phyloP scores from a whole-genome alignment of 192 early-diverging fungal genomes.

The Rhizophlyctis rosea region DNA sequence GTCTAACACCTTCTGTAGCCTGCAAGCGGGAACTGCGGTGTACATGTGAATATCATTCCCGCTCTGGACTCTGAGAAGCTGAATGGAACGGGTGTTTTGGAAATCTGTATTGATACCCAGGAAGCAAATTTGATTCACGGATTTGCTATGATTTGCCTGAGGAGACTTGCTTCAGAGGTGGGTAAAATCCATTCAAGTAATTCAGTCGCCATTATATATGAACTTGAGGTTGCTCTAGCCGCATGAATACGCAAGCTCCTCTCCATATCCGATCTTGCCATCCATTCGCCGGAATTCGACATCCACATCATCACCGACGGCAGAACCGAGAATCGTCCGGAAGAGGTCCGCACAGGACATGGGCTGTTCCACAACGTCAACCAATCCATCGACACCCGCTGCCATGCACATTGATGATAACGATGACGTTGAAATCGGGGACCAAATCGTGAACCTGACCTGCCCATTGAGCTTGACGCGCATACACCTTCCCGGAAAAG shows the following conservation, averaged over 20 bases:
- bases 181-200: not conserved
- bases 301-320: not conserved
- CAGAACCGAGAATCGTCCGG: not conserved
- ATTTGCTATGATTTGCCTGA: slow-evolving; percentile 25
- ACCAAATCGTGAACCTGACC: slow-evolving; percentile 23
- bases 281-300: not conserved
- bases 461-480: slow-evolving; percentile 16
- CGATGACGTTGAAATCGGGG: slow-evolving; percentile 19
- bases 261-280: not conserved
- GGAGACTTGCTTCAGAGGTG: slow-evolving; percentile 13
- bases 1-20: slow-evolving; percentile 11
- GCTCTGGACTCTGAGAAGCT: slow-evolving; percentile 20
- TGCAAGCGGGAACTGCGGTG: slow-evolving; percentile 18
- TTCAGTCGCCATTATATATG: not conserved
- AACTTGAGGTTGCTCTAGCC: not conserved
- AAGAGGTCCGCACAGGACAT: not conserved
- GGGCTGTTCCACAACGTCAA: not conserved
- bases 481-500: slow-evolving; percentile 23
- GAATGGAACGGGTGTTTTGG: slow-evolving; percentile 2
- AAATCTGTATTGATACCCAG: slow-evolving; percentile 9
- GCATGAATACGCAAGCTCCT: not conserved
- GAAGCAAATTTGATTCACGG: slow-evolving; percentile 16
- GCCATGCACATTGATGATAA: not conserved
- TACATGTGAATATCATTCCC: slow-evolving; percentile 23
- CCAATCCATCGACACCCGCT: not conserved